Evolutionary conservation across 2,329 filamentous ascomycete genomes (phyloP).

Genomic region (Tolypocladium tundrense): DNA sequence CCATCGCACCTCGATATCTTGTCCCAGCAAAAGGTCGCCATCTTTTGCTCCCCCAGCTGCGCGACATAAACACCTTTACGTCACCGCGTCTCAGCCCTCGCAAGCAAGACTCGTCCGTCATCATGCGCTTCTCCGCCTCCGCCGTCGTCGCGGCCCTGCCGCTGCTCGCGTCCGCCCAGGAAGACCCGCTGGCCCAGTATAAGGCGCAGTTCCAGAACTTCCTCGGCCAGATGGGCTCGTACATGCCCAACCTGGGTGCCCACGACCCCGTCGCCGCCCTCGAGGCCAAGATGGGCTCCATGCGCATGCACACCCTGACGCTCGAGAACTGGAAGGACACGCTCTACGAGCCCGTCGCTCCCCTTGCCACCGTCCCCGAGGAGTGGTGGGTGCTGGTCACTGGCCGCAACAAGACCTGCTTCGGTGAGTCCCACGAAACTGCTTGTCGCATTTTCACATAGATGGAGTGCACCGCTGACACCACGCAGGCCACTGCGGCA

Average conservation of each 20-base stretch:
- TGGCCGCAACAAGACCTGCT: slow-evolving; percentile 71
- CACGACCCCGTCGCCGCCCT: slow-evolving; percentile 30
- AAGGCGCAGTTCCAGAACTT: slow-evolving; percentile 55
- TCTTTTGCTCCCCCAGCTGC: too few species aligned
- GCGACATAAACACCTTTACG: too few species aligned
- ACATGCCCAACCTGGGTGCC: slow-evolving; percentile 37
- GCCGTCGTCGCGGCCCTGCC: slow-evolving; percentile 44
- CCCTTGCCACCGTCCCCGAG: slow-evolving; percentile 51
- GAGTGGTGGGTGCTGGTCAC: slow-evolving; percentile 70
- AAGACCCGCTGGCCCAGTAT: slow-evolving; percentile 43
- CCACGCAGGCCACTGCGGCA: slow-evolving; percentile 50
- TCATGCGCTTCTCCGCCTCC: slow-evolving; percentile 49
- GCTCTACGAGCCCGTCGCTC: slow-evolving; percentile 50
- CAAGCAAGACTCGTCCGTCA: slow-evolving; percentile 10
- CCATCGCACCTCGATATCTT: not conserved
- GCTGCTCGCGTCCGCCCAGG: slow-evolving; percentile 42
- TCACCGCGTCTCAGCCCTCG: too few species aligned
- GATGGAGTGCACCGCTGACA: not conserved
- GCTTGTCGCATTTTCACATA: not conserved
- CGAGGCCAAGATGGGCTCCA: slow-evolving; percentile 27
- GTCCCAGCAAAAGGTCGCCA: not conserved
- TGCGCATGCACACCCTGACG: slow-evolving; percentile 43
- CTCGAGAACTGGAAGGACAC: slow-evolving; percentile 63
- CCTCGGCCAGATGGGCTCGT: slow-evolving; percentile 47
- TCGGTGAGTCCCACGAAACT: slow-evolving; percentile 33